Conservation (phyloP, 2,329 filamentous ascomycete species). For the Fusarium illudens region DNA sequence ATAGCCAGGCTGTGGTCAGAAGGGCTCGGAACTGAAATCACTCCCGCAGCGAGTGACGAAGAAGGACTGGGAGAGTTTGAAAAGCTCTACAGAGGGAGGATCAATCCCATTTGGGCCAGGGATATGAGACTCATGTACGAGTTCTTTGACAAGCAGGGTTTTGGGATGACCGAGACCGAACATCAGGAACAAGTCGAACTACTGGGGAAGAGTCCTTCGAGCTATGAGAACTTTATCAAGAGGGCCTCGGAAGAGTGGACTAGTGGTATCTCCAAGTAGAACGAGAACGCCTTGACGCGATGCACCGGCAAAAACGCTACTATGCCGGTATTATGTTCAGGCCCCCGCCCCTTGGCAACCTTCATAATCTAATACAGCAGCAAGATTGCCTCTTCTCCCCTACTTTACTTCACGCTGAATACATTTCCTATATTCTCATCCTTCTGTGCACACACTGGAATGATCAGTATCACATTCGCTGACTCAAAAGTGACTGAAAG, state of each 20-base stretch:
- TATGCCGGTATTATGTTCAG: no score
- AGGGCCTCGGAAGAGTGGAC: slow-evolving; percentile 9
- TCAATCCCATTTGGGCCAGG: background rate
- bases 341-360: no score
- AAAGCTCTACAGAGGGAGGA: background rate
- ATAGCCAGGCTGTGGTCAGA: slow-evolving; percentile 18
- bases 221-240: slow-evolving; percentile 15
- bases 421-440: no score
- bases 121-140: slow-evolving; percentile 24
- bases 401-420: no score
- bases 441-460: background rate
- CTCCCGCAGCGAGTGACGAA: background rate
- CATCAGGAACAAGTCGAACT: slow-evolving; percentile 16
- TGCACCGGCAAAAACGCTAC: no score
- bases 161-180: slow-evolving; percentile 16
- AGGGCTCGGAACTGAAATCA: slow-evolving; percentile 1
- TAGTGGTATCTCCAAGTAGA: background rate
- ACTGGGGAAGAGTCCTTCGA: slow-evolving; percentile 3
- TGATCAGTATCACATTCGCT: background rate
- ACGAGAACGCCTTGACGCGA: no score
- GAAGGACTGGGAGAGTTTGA: slow-evolving; percentile 4
- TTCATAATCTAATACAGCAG: no score
- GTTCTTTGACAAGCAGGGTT: slow-evolving; percentile 7
- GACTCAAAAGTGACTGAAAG: background rate
- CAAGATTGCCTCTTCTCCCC: no score